Conservation (phyloP, 2,329 filamentous ascomycete genomes). For the Calonectria henricotiae region DNA sequence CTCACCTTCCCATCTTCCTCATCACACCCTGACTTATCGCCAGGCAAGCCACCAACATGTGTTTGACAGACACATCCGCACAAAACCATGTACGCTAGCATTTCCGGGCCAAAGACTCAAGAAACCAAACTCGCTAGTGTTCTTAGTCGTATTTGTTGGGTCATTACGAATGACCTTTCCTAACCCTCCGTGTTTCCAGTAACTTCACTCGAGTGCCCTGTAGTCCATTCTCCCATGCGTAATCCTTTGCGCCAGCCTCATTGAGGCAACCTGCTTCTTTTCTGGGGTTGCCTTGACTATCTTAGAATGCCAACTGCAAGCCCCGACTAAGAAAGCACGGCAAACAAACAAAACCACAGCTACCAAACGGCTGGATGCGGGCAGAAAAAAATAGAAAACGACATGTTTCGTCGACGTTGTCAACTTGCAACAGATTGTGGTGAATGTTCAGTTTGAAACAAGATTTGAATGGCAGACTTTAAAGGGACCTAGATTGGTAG, state of each 20-base stretch:
- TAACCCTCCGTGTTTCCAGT: neutral
- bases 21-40: constrained; percentile 14
- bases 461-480: constrained; percentile 37
- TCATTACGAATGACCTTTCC: constrained; percentile 37
- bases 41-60: constrained; percentile 40
- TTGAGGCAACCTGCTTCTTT: constrained; percentile 40
- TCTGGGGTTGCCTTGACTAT: constrained; percentile 41
- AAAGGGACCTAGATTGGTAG: constrained; percentile 27
- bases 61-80: constrained; percentile 37
- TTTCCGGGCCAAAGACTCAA: constrained; percentile 33
- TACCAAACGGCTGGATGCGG: neutral
- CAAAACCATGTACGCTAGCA: constrained; percentile 44
- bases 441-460: constrained; percentile 38
- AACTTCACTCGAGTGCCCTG: constrained; percentile 31
- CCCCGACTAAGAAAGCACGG: constrained; percentile 36
- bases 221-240: constrained; percentile 32
- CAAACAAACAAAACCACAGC: neutral
- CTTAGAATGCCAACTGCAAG: constrained; percentile 30
- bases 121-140: constrained; percentile 46
- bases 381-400: constrained; percentile 28
- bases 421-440: constrained; percentile 30
- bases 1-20: constrained; percentile 1
- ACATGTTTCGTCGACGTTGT: constrained; percentile 41
- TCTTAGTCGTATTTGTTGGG: constrained; percentile 38
- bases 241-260: constrained; percentile 40